Evolutionary conservation across 2,329 filamentous ascomycete species (phyloP).

Genomic region (Fusarium sp.): DNA sequence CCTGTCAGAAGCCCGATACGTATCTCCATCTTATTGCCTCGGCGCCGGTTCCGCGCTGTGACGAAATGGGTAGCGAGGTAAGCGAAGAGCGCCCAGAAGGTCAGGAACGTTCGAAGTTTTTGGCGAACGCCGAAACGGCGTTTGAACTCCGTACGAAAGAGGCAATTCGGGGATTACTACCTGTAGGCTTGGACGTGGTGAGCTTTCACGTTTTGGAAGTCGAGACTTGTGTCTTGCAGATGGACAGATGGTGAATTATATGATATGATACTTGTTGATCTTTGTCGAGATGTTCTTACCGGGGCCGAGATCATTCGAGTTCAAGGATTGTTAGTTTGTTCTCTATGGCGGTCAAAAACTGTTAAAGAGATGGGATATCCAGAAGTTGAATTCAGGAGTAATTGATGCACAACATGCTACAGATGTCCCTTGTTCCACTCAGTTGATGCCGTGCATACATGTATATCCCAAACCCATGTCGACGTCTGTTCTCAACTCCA

Average conservation of each 20-base stretch:
- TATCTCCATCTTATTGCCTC: neutral
- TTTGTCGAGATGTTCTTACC: neutral
- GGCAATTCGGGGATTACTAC: conserved; percentile 1
- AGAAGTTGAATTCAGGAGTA: neutral
- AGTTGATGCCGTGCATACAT: conserved; percentile 33
- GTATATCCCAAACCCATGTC: conserved; percentile 12
- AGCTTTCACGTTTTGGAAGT: neutral
- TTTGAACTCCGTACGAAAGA: neutral
- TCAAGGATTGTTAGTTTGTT: neutral
- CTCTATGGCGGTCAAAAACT: neutral
- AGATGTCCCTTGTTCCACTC: conserved; percentile 8
- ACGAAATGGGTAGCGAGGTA: neutral
- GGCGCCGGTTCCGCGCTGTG: neutral
- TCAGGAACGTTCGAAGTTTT: conserved; percentile 17
- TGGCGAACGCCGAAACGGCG: conserved; percentile 26
- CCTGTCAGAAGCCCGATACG: neutral
- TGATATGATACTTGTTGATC: conserved; percentile 7
- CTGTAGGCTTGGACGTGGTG: neutral
- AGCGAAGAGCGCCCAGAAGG: neutral
- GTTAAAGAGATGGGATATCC: neutral
- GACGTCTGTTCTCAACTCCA: conserved; percentile 20
- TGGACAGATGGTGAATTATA: neutral
- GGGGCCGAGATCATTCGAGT: conserved; percentile 4
- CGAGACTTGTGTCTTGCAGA: conserved; percentile 3
- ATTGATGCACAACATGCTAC: conserved; percentile 16